Evolutionary conservation across 1,284 basidiomycete genomes (phyloP), one percentile per base, ranked within the genome.

Genomic region (Moesziomyces aphidis): DNA sequence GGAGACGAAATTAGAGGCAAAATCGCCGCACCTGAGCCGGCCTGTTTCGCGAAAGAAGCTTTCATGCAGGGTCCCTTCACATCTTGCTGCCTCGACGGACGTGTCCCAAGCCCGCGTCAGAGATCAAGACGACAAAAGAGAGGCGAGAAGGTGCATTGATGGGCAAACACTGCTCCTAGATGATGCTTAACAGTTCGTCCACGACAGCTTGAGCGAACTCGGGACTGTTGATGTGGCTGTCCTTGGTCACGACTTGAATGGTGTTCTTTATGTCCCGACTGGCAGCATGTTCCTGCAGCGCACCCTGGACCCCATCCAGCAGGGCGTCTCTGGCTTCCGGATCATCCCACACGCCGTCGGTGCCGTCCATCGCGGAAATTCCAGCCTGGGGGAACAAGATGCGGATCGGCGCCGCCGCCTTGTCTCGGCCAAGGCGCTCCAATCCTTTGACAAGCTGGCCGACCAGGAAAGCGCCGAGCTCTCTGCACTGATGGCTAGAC

Each of bases 181-280:
- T 15, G 15, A 67, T 55, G 22, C 43, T 8, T 3, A 50, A 31
- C n/a, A 55, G 36, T 21, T 47, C 42, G 10, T 62, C 49, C 13
- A 59, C 63, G 15, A 62, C 63, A 8, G 51, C 34, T 22, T 53
- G 23, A 0, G 69, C 71, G 48, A 73, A 73, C 11, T 61, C 65
- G 11, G 47, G 17, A 26, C 61, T 68, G 55, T 73, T 73, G 65
- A 73, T 69, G 28, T 69, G 71, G 42, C 51, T 42, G 3, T 64
- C 61, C 11, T 43, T 17, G 15, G 24, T 44, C 28, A 55, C 34
- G 21, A 68, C 26, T 5, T 42, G 24, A 49, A 62, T 54, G 8
- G 13, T 23, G 21, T 13, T 7, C 31, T n/a, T 13, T 13, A 2
- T 34, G 31, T 34, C 31, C 6, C 46, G 15, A 19, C 9, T 36